Evolutionary conservation across 2,329 filamentous ascomycete species (phyloP).

Genomic region (Neofusicoccum kwambonambiense): DNA sequence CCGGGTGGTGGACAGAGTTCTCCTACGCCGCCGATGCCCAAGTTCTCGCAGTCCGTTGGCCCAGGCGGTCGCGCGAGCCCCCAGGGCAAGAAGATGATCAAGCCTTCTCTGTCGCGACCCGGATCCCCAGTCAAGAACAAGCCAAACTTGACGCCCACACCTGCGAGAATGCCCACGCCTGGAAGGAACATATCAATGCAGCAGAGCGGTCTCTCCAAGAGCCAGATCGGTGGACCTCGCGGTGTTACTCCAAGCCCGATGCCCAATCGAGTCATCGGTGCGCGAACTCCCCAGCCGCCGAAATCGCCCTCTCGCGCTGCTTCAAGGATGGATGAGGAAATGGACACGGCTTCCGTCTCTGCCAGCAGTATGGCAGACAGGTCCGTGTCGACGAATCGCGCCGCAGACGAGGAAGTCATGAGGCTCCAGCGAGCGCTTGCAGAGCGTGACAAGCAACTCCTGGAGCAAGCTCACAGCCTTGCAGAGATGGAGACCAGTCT

Average conservation of each 20-base stretch:
- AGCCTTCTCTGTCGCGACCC: conserved; percentile 79
- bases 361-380: conserved; percentile 26
- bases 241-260: conserved; percentile 63
- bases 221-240: conserved; percentile 51
- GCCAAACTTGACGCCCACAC: conserved; percentile 56
- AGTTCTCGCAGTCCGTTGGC: conserved; percentile 87
- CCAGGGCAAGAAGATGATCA: conserved; percentile 59
- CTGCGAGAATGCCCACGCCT: conserved; percentile 54
- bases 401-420: conserved; percentile 1
- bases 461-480: conserved; percentile 78
- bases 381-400: conserved; percentile 21
- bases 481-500: conserved; percentile 88
- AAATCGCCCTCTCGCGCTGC: conserved; percentile 49
- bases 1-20: conserved; percentile 24
- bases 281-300: conserved; percentile 37
- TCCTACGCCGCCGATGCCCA: conserved; percentile 62
- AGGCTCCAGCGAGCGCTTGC: conserved; percentile 58
- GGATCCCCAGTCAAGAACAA: conserved; percentile 78
- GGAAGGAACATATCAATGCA: conserved; percentile 56
- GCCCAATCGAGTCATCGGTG: conserved; percentile 57
- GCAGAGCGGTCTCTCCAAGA: conserved; percentile 49
- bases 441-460: conserved; percentile 82
- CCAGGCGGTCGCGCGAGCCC: conserved; percentile 59
- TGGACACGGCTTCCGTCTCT: conserved; percentile 32
- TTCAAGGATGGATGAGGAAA: conserved; percentile 45